These are phyloP conservation scores for Pseudogymnoascus sp. DNA, from an alignment of 2,329 filamentous ascomycete species.

Conservation along the genomic window DNA sequence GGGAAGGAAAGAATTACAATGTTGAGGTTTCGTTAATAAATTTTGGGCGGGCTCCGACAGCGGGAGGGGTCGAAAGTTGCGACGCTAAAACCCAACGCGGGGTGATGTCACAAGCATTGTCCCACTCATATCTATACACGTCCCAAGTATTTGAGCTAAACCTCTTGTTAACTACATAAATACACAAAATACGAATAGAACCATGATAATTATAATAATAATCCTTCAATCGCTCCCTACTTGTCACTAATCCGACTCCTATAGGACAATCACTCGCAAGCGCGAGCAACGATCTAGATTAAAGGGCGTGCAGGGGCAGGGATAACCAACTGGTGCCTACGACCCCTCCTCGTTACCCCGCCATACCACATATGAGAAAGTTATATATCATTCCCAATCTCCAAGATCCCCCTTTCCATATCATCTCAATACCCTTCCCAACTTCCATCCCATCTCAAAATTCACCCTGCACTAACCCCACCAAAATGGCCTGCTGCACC, in stretches of 20 bases:
- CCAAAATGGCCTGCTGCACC: constrained; percentile 1
- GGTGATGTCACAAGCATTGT: constrained; percentile 5
- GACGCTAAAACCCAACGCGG: constrained; percentile 3
- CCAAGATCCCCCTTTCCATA: background rate
- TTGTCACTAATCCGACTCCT: background rate
- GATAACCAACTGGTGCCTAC: background rate
- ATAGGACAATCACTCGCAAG: background rate
- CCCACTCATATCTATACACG: background rate
- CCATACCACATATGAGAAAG: background rate
- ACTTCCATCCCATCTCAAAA: background rate
- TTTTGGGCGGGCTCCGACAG: constrained; percentile 1
- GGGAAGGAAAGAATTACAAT: background rate
- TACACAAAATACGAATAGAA: background rate
- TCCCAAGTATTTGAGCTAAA: background rate
- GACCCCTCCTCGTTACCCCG: background rate
- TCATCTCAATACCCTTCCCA: background rate
- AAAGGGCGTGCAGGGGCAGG: constrained; percentile 2
- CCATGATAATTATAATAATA: background rate
- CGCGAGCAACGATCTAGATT: background rate
- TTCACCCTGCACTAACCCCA: background rate
- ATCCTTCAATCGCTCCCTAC: background rate
- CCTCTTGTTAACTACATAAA: background rate
- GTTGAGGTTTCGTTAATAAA: constrained; percentile 4
- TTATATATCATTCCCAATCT: background rate
- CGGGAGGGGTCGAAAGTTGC: constrained; percentile 4